Percentiles rank a stretch among this genome's conserved stretches.
These are phyloP conservation scores for Arthrobotrys conoides DNA, from an alignment of 2,329 filamentous ascomycete species.

Conservation along the genomic window DNA sequence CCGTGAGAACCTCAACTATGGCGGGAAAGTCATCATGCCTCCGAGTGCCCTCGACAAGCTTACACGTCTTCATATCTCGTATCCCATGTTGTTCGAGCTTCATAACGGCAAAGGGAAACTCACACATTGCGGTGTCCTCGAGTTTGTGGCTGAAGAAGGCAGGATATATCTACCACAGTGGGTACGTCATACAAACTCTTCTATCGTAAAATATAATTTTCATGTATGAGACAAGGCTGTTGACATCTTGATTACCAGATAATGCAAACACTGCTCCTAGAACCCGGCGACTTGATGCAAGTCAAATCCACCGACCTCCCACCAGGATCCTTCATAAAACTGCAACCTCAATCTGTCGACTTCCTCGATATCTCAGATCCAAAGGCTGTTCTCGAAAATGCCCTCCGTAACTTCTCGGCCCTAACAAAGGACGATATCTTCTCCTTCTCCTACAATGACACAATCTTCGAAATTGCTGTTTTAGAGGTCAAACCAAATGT, in stretches of 20 bases:
- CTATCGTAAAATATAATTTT: not conserved
- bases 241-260: constrained; percentile 72
- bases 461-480: constrained; percentile 91
- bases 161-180: constrained; percentile 96
- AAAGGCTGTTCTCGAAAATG: constrained; percentile 95
- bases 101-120: constrained; percentile 86
- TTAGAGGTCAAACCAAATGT: constrained; percentile 90
- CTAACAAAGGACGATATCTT: constrained; percentile 94
- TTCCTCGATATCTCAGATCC: constrained; percentile 98
- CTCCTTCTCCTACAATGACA: constrained; percentile 96
- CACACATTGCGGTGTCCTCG: constrained; percentile 93
- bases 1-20: constrained; percentile 90
- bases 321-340: constrained; percentile 91
- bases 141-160: constrained; percentile 97
- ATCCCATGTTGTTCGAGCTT: constrained; percentile 96
- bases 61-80: constrained; percentile 94
- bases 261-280: constrained; percentile 90
- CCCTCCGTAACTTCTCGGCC: constrained; percentile 94
- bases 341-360: constrained; percentile 91
- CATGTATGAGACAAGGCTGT: not conserved
- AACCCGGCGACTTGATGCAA: constrained; percentile 94
- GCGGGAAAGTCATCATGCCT: constrained; percentile 98
- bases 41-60: constrained; percentile 96
- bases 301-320: constrained; percentile 94
- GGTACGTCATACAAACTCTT: constrained; percentile 71